Conservation (phyloP, 257 asterid species). For the Solanum arcanum region DNA sequence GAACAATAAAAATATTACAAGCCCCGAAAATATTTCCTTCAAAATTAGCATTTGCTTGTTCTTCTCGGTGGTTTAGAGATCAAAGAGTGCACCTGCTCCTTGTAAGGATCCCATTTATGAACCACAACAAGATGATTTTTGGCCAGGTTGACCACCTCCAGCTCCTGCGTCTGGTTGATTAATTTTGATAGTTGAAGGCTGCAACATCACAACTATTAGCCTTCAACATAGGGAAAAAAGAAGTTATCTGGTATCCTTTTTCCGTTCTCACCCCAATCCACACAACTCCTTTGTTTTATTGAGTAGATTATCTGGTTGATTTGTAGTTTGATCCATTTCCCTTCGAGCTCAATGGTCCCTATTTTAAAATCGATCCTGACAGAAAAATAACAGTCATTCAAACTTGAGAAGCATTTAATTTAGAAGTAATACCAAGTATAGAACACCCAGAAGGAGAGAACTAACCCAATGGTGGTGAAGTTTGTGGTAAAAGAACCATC, state of each 20-base stretch:
- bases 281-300: neutral
- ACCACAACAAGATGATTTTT: slow-evolving; percentile 9
- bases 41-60: slow-evolving; percentile 8
- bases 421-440: neutral
- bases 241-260: neutral
- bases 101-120: neutral
- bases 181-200: slow-evolving; percentile 3
- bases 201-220: neutral
- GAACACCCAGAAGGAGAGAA: neutral
- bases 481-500: neutral
- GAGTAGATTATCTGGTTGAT: neutral
- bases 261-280: neutral
- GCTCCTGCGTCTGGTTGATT: slow-evolving; percentile 1
- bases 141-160: slow-evolving; percentile 2
- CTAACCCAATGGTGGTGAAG: neutral
- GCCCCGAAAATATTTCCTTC: slow-evolving; percentile 11
- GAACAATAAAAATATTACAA: slow-evolving; percentile 15
- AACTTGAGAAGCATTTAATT: neutral
- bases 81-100: neutral
- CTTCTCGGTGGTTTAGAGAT: neutral
- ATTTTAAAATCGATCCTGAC: neutral
- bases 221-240: neutral
- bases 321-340: slow-evolving; percentile 8
- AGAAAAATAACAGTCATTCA: neutral
- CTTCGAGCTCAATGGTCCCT: neutral